Evolutionary conservation across 768 basidiomycete species (phyloP).

Genomic region (Phlebiopsis flavidoalba): DNA sequence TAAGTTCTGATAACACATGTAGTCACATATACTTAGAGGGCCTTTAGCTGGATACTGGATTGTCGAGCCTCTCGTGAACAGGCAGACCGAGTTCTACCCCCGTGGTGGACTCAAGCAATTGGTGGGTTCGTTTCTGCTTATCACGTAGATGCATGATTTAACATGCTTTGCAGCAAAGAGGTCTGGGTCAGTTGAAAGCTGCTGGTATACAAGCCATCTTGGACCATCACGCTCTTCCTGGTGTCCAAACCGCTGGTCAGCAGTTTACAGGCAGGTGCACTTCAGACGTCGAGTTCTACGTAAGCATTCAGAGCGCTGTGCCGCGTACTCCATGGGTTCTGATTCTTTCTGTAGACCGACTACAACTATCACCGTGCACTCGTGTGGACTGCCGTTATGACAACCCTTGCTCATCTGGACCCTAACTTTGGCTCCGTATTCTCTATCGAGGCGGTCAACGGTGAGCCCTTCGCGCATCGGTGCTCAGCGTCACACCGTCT

Average conservation of each 20-base stretch:
- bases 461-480: not conserved
- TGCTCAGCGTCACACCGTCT: not conserved
- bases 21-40: not conserved
- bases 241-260: constrained; percentile 57
- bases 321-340: not conserved
- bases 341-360: constrained; percentile 39
- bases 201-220: constrained; percentile 67
- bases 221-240: constrained; percentile 68
- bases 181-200: constrained; percentile 50
- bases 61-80: constrained; percentile 65
- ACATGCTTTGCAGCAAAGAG: constrained; percentile 43
- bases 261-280: constrained; percentile 76
- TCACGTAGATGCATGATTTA: not conserved
- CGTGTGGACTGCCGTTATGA: constrained; percentile 81
- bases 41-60: constrained; percentile 74
- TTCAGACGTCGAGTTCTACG: constrained; percentile 66
- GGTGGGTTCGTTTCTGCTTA: constrained; percentile 31
- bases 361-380: constrained; percentile 75
- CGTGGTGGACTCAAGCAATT: constrained; percentile 64
- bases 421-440: constrained; percentile 60
- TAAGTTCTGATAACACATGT: constrained; percentile 26
- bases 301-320: constrained; percentile 24
- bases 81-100: constrained; percentile 56
- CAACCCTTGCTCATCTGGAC: constrained; percentile 63
- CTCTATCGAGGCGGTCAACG: constrained; percentile 68